Conservation (phyloP, 2,329 filamentous ascomycete genomes). For the Bertia moriformis region DNA sequence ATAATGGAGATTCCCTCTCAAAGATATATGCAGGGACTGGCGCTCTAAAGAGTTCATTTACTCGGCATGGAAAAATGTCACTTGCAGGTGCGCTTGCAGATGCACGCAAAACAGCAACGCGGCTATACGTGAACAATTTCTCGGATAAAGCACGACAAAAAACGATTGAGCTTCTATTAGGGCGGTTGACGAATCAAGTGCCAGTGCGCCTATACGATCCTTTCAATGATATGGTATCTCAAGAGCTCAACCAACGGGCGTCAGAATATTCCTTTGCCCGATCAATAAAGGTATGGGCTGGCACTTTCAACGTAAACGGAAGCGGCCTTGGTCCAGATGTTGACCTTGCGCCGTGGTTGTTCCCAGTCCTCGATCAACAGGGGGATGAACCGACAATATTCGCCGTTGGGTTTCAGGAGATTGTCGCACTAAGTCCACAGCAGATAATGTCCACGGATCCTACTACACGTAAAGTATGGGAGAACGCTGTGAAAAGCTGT, state of each 20-base stretch:
- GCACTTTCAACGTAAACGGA: constrained; percentile 92
- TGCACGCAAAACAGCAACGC: constrained; percentile 80
- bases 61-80: constrained; percentile 88
- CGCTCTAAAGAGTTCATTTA: constrained; percentile 89
- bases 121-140: constrained; percentile 96
- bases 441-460: constrained; percentile 99
- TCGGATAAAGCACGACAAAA: constrained; percentile 83
- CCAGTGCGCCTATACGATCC: constrained; percentile 84
- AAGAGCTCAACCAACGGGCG: constrained; percentile 55
- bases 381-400: constrained; percentile 66
- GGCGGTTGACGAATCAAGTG: constrained; percentile 67
- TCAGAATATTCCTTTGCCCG: constrained; percentile 64
- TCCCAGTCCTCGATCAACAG: constrained; percentile 44
- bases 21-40: constrained; percentile 95
- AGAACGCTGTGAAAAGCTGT: constrained; percentile 61
- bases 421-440: constrained; percentile 92
- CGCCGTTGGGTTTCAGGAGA: constrained; percentile 89
- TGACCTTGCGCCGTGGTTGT: constrained; percentile 77
- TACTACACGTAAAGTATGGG: constrained; percentile 71
- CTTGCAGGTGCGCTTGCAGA: constrained; percentile 87
- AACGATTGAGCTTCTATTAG: constrained; percentile 85
- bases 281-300: constrained; percentile 61
- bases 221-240: constrained; percentile 76
- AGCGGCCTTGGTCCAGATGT: constrained; percentile 62
- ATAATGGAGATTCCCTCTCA: constrained; percentile 87